These are phyloP conservation scores for Letharia lupina DNA, from an alignment of 495 filamentous ascomycete species.

Conservation along the genomic window DNA sequence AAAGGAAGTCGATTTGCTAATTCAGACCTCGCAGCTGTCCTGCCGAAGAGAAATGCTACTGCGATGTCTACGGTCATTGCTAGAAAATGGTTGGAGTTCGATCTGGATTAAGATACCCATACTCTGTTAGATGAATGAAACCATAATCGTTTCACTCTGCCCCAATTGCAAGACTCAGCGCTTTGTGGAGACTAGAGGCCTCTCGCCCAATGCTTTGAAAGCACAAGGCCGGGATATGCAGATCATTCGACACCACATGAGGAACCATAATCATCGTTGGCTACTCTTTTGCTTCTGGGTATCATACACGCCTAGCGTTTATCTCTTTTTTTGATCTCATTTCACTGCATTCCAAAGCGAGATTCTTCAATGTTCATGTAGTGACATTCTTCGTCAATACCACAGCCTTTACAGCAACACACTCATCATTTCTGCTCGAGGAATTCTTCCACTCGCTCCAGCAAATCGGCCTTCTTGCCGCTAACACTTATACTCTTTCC, in stretches of 20 bases:
- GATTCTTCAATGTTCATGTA: too few species aligned
- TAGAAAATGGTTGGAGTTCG: conserved; percentile 12
- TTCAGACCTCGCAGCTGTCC: conserved; percentile 35
- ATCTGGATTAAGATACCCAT: background rate
- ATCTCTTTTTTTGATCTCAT: background rate
- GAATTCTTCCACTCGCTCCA: conserved; percentile 70
- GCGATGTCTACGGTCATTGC: conserved; percentile 42
- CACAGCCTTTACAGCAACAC: background rate
- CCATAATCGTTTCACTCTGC: background rate
- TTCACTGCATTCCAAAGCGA: background rate
- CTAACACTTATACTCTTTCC: conserved; percentile 52
- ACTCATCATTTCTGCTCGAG: conserved; percentile 49
- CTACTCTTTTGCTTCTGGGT: background rate
- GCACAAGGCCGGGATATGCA: background rate
- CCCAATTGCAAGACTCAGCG: background rate
- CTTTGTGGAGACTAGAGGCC: background rate
- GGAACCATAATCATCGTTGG: background rate
- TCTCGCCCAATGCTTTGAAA: background rate
- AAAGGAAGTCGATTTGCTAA: conserved; percentile 24
- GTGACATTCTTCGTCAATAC: background rate
- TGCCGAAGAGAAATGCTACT: conserved; percentile 40
- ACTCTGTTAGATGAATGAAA: background rate
- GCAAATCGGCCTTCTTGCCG: conserved; percentile 68
- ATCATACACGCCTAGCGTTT: background rate
- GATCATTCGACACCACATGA: too few species aligned